These are phyloP conservation scores for Pseudodiploospora longispora DNA, from an alignment of 2,329 filamentous ascomycete species.

Conservation along the genomic window DNA sequence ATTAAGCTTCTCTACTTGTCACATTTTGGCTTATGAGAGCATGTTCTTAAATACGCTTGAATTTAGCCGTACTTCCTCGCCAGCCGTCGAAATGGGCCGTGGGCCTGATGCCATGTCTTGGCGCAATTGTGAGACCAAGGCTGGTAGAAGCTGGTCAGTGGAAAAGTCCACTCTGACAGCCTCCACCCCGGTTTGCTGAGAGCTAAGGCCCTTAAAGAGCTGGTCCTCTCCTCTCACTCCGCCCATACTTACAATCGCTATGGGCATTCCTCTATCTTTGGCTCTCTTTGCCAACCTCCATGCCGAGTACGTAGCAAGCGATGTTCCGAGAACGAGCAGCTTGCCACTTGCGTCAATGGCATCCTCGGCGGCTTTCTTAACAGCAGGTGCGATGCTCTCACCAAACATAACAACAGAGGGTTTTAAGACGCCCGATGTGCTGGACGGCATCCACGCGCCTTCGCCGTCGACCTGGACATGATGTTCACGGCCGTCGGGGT, in stretches of 20 bases:
- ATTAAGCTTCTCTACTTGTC: slow-evolving; percentile 27
- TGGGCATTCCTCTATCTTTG: slow-evolving; percentile 72
- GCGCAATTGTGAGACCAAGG: slow-evolving; percentile 44
- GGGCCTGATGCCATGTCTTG: slow-evolving; percentile 15
- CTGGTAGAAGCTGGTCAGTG: slow-evolving; percentile 50
- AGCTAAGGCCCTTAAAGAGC: slow-evolving; percentile 54
- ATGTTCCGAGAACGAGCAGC: slow-evolving; percentile 77
- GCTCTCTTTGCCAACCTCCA: slow-evolving; percentile 84
- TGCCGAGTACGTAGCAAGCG: slow-evolving; percentile 88
- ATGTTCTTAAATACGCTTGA: slow-evolving; percentile 47
- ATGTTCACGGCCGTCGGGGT: slow-evolving; percentile 45
- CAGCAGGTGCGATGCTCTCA: slow-evolving; percentile 63
- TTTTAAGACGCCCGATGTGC: slow-evolving; percentile 74
- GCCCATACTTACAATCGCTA: slow-evolving; percentile 83
- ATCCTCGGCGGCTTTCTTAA: slow-evolving; percentile 70
- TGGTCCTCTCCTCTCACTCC: slow-evolving; percentile 71
- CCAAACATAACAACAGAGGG: slow-evolving; percentile 96
- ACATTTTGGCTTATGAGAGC: slow-evolving; percentile 32
- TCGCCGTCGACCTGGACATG: slow-evolving; percentile 66
- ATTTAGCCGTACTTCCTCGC: slow-evolving; percentile 9
- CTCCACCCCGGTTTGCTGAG: slow-evolving; percentile 39
- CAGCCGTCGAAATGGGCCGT: neutral
- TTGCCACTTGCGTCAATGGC: slow-evolving; percentile 70
- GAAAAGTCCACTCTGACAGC: slow-evolving; percentile 50
- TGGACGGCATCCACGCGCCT: slow-evolving; percentile 63